Base-by-base conservation (phyloP, 306 rosid genomes). In the Cucurbita ficifolia region DNA sequence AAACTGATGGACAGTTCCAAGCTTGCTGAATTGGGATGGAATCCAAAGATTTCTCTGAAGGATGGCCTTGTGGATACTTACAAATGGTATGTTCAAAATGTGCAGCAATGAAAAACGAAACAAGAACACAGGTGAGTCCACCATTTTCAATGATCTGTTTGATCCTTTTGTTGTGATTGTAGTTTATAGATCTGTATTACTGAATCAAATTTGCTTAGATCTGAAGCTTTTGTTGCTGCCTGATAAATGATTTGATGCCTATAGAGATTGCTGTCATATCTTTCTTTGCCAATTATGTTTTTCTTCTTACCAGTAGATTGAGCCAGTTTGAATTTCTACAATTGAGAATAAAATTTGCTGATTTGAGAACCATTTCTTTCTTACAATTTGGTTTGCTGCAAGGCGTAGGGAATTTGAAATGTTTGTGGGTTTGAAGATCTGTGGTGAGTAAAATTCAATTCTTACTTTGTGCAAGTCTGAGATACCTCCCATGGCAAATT, bases 1-100 rank as follows among this genome's bases (percentile, higher is more conserved):
- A 93, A 93, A 84, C 83, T 93, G 79, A 93, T 93, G 98, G 97
- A 93, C 75, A 86, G 92, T 87, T 90, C 90, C 0, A 88, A 87
- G 83, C 96, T 93, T 16, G 88, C 88, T 0, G 80, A 77, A 16
- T 48, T 90, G 67, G 98, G 98, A 71, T 93, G 97, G 98, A 82
- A 84, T 3, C 90, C 98, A 0, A 86, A 87, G 79, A 75, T 94
- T 62, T 87, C 99, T 1, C 99, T 94, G 60, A 91, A 84, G 84
- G 97, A 94, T 24, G 99, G 99, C 7, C 96, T 94, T 72, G 85
- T 83, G 64, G 87, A 85, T 84, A 94, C 99, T 78, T 94, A 91
- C 75, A 91, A 84, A 72, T 94, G 99, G 97, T 90, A 90, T 81
- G 71, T 81, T 81, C 89, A 88, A 82, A 80, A 93, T 83, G 90